phyloP scores from a whole-genome alignment of 345 rosid genomes.

The Dipteronia sinensis region DNA sequence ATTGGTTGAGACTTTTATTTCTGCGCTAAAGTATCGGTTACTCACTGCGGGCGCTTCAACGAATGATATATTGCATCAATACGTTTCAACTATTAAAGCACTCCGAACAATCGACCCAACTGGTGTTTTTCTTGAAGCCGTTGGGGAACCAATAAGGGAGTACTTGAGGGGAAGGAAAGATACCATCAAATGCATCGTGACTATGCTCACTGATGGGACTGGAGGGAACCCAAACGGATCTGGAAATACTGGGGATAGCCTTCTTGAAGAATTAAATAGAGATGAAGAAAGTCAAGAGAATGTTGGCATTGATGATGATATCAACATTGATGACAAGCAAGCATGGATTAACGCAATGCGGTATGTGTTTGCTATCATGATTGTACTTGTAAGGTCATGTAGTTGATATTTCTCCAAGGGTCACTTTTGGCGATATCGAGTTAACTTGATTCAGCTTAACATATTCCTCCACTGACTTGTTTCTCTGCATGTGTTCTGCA shows the following conservation, averaged over 20 bases:
- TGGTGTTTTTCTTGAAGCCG: conserved; percentile 94
- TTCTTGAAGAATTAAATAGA: conserved; percentile 93
- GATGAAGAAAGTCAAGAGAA: conserved; percentile 89
- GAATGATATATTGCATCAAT: conserved; percentile 97
- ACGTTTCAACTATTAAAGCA: conserved; percentile 95
- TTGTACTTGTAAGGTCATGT: conserved; percentile 6
- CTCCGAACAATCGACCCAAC: conserved; percentile 90
- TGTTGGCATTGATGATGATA: conserved; percentile 67
- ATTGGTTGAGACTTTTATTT: conserved; percentile 87
- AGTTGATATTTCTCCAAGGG: conserved; percentile 2
- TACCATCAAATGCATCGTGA: conserved; percentile 92
- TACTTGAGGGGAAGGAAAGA: conserved; percentile 92
- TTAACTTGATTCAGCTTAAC: neutral
- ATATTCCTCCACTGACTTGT: conserved; percentile 13
- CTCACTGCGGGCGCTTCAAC: conserved; percentile 99
- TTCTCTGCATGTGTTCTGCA: conserved; percentile 22
- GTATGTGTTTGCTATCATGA: conserved; percentile 33
- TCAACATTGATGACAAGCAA: conserved; percentile 83
- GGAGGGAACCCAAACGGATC: conserved; percentile 84
- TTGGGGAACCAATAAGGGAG: conserved; percentile 95
- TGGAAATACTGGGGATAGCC: conserved; percentile 89
- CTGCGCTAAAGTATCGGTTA: conserved; percentile 81
- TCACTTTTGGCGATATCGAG: conserved; percentile 1
- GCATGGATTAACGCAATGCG: conserved; percentile 78
- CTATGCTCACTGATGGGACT: conserved; percentile 96